These are phyloP conservation scores for Pseudodiploospora longispora DNA, from an alignment of 2,329 filamentous ascomycete species.

Conservation along the genomic window DNA sequence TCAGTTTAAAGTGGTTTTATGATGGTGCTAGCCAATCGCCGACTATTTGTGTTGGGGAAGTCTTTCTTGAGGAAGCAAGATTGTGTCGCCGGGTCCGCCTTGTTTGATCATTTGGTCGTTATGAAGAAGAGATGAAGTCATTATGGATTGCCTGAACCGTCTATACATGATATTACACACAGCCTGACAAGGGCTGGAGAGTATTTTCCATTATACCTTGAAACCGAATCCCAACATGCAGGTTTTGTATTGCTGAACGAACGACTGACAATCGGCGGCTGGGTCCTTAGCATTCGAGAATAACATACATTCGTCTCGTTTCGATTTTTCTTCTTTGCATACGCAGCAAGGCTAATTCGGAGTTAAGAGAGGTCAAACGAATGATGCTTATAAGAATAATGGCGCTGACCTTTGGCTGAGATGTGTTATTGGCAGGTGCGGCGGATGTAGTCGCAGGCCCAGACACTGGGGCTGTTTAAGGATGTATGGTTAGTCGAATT, in stretches of 20 bases:
- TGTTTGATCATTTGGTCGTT: slow-evolving; percentile 6
- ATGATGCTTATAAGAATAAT: neutral
- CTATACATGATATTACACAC: slow-evolving; percentile 17
- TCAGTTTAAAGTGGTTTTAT: too few species aligned
- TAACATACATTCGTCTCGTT: slow-evolving; percentile 97
- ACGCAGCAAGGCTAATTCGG: slow-evolving; percentile 82
- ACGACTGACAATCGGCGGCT: slow-evolving; percentile 70
- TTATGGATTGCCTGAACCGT: slow-evolving; percentile 14
- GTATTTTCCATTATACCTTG: slow-evolving; percentile 43
- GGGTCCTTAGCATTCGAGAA: slow-evolving; percentile 83
- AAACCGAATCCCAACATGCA: slow-evolving; percentile 96
- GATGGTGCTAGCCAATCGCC: too few species aligned
- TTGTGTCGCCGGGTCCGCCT: too few species aligned
- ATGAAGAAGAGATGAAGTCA: slow-evolving; percentile 5
- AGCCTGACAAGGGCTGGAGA: slow-evolving; percentile 1
- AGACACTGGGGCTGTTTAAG: slow-evolving; percentile 16
- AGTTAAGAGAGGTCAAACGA: neutral
- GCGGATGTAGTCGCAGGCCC: slow-evolving; percentile 19
- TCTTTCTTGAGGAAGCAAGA: too few species aligned
- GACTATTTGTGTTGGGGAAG: too few species aligned
- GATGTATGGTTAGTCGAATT: slow-evolving; percentile 6
- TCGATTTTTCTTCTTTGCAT: slow-evolving; percentile 89
- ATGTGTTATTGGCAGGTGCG: slow-evolving; percentile 22
- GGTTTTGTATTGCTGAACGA: slow-evolving; percentile 76
- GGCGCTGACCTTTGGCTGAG: slow-evolving; percentile 35